phyloP scores from a whole-genome alignment of 345 rosid genomes.

The Hypericum perforatum region DNA sequence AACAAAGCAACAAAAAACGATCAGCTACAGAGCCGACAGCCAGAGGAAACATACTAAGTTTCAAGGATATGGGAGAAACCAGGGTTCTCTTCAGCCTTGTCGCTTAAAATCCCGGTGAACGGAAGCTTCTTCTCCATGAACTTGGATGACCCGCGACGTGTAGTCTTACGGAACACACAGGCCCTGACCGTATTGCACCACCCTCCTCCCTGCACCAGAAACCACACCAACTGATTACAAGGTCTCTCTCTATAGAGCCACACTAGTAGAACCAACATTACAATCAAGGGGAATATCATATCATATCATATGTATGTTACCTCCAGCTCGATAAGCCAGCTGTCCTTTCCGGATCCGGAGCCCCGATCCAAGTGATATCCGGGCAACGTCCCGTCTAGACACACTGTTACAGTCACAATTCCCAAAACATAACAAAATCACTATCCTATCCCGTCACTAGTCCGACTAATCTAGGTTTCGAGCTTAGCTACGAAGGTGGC shows the following conservation, averaged over 20 bases:
- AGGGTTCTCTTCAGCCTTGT: slow-evolving; percentile 21
- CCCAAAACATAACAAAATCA: too few relatives aligned
- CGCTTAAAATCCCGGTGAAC: slow-evolving; percentile 24
- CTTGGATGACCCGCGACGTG: slow-evolving; percentile 24
- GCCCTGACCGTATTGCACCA: slow-evolving; percentile 21
- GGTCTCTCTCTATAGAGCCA: neutral
- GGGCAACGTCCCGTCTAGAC: slow-evolving; percentile 25
- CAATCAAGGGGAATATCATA: neutral
- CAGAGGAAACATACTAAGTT: neutral
- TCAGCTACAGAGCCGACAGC: neutral
- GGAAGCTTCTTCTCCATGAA: slow-evolving; percentile 20
- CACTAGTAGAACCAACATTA: neutral
- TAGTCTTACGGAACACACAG: slow-evolving; percentile 22
- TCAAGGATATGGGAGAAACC: slow-evolving; percentile 9
- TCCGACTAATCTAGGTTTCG: too few relatives aligned
- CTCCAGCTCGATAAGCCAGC: slow-evolving; percentile 28
- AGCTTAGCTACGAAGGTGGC: neutral
- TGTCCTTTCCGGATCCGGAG: slow-evolving; percentile 17
- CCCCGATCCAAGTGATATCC: slow-evolving; percentile 28
- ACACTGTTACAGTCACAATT: slow-evolving; percentile 10
- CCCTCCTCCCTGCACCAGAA: slow-evolving; percentile 18
- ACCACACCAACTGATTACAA: neutral
- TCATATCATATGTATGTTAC: slow-evolving; percentile 4
- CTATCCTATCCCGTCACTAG: too few relatives aligned
- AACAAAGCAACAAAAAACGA: neutral